These are phyloP conservation scores for Thuja plicata DNA, from an alignment of 83 land plant species.

Conservation along the genomic window DNA sequence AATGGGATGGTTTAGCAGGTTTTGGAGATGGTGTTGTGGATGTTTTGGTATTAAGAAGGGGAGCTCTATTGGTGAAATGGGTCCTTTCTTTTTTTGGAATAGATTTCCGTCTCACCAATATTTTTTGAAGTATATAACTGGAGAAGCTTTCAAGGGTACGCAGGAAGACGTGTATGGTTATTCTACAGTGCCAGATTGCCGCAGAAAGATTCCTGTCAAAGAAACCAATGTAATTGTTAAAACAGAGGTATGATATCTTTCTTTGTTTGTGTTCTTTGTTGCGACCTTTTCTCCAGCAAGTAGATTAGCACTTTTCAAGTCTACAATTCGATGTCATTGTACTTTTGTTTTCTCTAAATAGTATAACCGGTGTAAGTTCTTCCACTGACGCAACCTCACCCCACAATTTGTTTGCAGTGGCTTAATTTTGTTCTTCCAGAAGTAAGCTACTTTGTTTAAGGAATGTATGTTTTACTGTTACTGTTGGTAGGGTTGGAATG, in stretches of 20 bases:
- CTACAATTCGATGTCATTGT: background rate
- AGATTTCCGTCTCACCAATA: too few relatives aligned
- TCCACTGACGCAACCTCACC: background rate
- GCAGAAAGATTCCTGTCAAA: background rate
- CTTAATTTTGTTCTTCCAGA: background rate
- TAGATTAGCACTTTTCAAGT: background rate
- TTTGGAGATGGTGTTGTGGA: too few relatives aligned
- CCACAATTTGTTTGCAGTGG: background rate
- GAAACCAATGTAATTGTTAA: background rate
- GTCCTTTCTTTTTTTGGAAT: too few relatives aligned
- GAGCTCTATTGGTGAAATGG: too few relatives aligned
- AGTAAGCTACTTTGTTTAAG: background rate
- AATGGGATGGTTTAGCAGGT: too few relatives aligned
- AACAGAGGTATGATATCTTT: background rate
- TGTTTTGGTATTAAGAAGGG: too few relatives aligned
- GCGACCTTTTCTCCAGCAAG: background rate
- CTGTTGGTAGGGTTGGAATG: background rate
- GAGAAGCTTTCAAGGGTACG: too few relatives aligned
- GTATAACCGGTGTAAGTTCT: background rate
- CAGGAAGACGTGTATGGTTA: too few relatives aligned
- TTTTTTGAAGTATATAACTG: too few relatives aligned
- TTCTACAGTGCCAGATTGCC: background rate
- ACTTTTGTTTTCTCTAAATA: background rate
- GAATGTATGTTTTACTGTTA: background rate
- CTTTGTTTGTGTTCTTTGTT: background rate